phyloP scores from a whole-genome alignment of 805 yeast genomes.

The Saturnispora halmiae region DNA sequence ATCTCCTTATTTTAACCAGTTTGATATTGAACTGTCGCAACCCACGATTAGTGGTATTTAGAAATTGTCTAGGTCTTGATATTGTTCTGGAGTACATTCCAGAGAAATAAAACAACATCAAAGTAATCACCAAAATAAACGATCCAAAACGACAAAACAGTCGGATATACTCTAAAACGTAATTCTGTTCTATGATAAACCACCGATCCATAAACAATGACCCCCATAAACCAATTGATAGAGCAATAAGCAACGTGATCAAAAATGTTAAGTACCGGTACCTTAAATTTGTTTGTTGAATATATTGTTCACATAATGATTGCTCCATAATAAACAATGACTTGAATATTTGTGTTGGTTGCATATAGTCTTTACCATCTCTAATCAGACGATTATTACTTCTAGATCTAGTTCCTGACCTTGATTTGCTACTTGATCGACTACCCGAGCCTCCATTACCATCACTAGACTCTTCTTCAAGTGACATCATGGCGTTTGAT shows the following conservation, averaged over 20 bases:
- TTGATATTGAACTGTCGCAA: constrained; percentile 73
- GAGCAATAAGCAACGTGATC: constrained; percentile 30
- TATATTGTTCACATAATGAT: constrained; percentile 69
- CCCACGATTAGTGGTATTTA: constrained; percentile 82
- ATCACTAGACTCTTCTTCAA: constrained; percentile 1
- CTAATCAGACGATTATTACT: background rate
- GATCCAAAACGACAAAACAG: constrained; percentile 45
- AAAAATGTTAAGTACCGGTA: constrained; percentile 50
- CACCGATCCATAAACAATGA: background rate
- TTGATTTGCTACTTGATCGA: constrained; percentile 10
- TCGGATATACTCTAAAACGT: constrained; percentile 26
- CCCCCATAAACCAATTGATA: constrained; percentile 3
- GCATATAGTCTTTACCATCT: constrained; percentile 7
- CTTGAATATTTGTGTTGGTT: constrained; percentile 50
- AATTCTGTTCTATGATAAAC: background rate
- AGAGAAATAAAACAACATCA: constrained; percentile 69
- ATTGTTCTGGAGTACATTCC: constrained; percentile 88
- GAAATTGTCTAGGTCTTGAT: constrained; percentile 68
- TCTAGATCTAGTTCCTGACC: constrained; percentile 13
- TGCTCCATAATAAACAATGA: constrained; percentile 81
- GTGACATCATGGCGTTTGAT: background rate
- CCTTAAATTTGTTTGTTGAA: constrained; percentile 59
- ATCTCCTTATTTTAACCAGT: constrained; percentile 50
- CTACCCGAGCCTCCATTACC: constrained; percentile 9
- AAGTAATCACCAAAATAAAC: constrained; percentile 54